phyloP scores from a whole-genome alignment of 2,329 filamentous ascomycete species.

The Rosellinia necatrix region DNA sequence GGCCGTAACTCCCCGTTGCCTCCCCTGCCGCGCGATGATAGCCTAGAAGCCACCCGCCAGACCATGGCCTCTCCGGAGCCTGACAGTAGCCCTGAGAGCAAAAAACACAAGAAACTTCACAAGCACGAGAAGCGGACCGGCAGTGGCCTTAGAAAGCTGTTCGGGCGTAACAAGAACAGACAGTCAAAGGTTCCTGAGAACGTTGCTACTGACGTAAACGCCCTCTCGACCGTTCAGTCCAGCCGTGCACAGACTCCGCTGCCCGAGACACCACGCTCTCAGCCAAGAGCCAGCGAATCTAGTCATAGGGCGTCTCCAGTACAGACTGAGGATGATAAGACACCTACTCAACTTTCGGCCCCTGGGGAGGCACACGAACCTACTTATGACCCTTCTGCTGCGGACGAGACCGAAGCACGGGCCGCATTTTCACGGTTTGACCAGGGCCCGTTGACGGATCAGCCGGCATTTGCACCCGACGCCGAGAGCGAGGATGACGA shows the following conservation, averaged over 20 bases:
- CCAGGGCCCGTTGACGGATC: constrained; percentile 84
- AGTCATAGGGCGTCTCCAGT: constrained; percentile 34
- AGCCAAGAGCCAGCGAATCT: constrained; percentile 32
- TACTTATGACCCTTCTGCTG: constrained; percentile 51
- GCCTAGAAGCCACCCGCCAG: constrained; percentile 43
- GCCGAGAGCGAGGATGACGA: constrained; percentile 54
- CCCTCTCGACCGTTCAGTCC: constrained; percentile 52
- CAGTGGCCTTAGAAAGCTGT: constrained; percentile 64
- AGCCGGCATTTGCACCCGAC: constrained; percentile 78
- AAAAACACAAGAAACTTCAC: constrained; percentile 59
- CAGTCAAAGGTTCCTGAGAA: constrained; percentile 61
- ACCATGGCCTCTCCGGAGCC: constrained; percentile 48
- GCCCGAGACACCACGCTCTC: constrained; percentile 32
- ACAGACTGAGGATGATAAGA: constrained; percentile 32
- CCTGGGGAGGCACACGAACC: constrained; percentile 38
- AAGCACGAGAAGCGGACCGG: constrained; percentile 51
- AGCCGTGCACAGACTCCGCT: constrained; percentile 37
- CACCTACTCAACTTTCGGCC: constrained; percentile 37
- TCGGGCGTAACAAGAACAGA: constrained; percentile 65
- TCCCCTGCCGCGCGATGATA: constrained; percentile 45
- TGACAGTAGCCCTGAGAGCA: constrained; percentile 46
- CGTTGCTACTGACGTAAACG: constrained; percentile 55
- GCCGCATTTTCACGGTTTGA: constrained; percentile 73
- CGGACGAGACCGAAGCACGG: constrained; percentile 58
- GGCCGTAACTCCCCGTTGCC: constrained; percentile 48